Evolutionary conservation across 1,284 basidiomycete genomes (phyloP).

Genomic region (Moesziomyces antarcticus): DNA sequence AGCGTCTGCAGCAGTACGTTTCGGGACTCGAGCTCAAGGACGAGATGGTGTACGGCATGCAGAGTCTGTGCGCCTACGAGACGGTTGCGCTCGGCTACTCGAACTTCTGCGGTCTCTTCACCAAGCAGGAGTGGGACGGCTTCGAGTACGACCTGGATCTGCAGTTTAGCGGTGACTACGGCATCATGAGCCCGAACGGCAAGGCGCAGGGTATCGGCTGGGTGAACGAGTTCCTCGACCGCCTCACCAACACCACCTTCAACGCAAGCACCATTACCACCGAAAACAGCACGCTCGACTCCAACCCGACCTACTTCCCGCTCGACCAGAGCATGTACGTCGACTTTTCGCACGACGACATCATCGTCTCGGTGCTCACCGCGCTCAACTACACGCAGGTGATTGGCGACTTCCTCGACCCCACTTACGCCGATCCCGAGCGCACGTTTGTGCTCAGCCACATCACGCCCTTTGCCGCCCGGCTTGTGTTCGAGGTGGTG

Average conservation of each 20-base stretch:
- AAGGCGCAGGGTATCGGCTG: conserved; percentile 86
- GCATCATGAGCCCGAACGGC: conserved; percentile 81
- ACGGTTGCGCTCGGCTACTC: conserved; percentile 56
- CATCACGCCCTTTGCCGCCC: conserved; percentile 56
- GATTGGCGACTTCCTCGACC: conserved; percentile 46
- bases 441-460: conserved; percentile 52
- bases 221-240: conserved; percentile 69
- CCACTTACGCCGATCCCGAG: conserved; percentile 30
- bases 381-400: conserved; percentile 63
- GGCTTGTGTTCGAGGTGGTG: conserved; percentile 53
- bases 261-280: conserved; percentile 41
- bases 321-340: conserved; percentile 60
- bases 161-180: conserved; percentile 71
- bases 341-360: conserved; percentile 63
- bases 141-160: conserved; percentile 75
- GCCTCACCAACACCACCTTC: conserved; percentile 49
- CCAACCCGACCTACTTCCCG: conserved; percentile 54
- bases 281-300: conserved; percentile 60
- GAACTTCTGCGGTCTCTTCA: conserved; percentile 87
- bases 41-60: conserved; percentile 57
- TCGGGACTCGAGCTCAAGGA: conserved; percentile 69
- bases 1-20: conserved; percentile 57
- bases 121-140: conserved; percentile 86
- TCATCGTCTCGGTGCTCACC: conserved; percentile 56
- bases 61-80: conserved; percentile 68